Conservation (phyloP, 257 asterid species). For the Knoxia roxburghii region DNA sequence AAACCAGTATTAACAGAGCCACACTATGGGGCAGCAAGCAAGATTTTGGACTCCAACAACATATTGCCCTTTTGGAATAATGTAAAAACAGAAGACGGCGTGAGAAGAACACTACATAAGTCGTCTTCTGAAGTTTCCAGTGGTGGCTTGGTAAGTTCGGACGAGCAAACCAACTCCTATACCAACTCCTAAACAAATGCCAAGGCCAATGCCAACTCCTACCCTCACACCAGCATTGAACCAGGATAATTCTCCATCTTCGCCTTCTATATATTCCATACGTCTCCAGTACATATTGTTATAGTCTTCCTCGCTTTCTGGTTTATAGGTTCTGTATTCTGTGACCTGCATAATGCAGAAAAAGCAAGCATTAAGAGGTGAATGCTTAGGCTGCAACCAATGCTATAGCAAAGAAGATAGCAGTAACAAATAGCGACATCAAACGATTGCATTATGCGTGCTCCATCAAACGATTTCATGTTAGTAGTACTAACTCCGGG, state of each 20-base stretch:
- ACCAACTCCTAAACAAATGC: slow-evolving; percentile 62
- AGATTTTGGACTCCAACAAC: background rate
- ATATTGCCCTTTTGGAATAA: slow-evolving; percentile 14
- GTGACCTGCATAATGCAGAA: slow-evolving; percentile 25
- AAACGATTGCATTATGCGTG: too few relatives aligned
- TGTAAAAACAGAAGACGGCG: background rate
- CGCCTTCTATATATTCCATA: slow-evolving; percentile 36
- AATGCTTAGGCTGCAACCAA: background rate
- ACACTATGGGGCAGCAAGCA: slow-evolving; percentile 2
- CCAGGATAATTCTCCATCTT: slow-evolving; percentile 72
- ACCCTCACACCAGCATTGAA: slow-evolving; percentile 78
- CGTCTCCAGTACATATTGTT: slow-evolving; percentile 34
- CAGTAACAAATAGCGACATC: too few relatives aligned
- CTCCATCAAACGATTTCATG: too few relatives aligned
- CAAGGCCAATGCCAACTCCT: slow-evolving; percentile 75
- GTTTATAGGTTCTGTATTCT: slow-evolving; percentile 25
- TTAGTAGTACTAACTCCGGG: too few relatives aligned
- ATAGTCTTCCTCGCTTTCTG: slow-evolving; percentile 38
- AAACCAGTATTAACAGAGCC: background rate
- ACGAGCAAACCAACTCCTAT: slow-evolving; percentile 60
- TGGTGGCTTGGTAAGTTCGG: slow-evolving; percentile 54
- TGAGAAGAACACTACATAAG: slow-evolving; percentile 27
- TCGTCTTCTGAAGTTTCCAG: slow-evolving; percentile 61
- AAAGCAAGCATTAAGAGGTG: background rate
- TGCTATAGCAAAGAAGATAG: too few relatives aligned